Base-by-base conservation (phyloP, 805 yeast species). In the Kodamaea hsintzibuensis region DNA sequence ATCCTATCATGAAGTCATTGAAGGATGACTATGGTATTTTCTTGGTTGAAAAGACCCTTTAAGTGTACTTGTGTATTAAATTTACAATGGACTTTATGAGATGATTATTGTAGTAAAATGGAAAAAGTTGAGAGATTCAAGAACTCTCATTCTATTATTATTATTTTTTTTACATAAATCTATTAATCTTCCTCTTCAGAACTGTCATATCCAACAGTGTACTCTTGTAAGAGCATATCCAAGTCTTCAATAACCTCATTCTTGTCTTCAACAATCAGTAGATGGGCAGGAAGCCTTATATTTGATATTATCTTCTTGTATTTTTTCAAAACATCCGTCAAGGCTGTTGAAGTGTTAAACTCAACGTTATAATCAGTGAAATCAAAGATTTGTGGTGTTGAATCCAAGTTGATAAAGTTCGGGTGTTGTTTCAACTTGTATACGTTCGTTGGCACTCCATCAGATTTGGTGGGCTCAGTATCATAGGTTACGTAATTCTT, bases 11-110 rank as follows among this genome's bases (percentile, higher is more conserved):
- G 85, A 86, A 91, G 76, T 85, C 87, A 64, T 84, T 95, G 77
- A 91, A 91, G 82, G 96, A 90, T 50, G 87, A 89, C 58, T 89
- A 91, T 73, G 89, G 88, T 57, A 92, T 95, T 63, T 91, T 74
- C 82, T 81, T 93, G 74, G 84, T 84, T 59, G 99, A 95, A 79
- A 50, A 50, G 52, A 50, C 52, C 12, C 19, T 50, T 43, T 50
- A 50, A 13, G 17, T n/a, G n/a, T 27, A 7, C 2, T 10, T 22
- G 25, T 22, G 25, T 22, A 22, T 30, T 30, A 30, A 30, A 30
- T 30, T 8, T 30, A 30, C 35, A 30, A 30, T 42, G 45, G 10
- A 19, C 7, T 16, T n/a, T n/a, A n/a, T n/a, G n/a, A n/a, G n/a
- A n/a, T n/a, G n/a, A n/a, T n/a, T n/a, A n/a, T n/a, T n/a, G n/a